Base-by-base conservation (phyloP, 768 basidiomycete genomes). In the Boletus barrowsii region DNA sequence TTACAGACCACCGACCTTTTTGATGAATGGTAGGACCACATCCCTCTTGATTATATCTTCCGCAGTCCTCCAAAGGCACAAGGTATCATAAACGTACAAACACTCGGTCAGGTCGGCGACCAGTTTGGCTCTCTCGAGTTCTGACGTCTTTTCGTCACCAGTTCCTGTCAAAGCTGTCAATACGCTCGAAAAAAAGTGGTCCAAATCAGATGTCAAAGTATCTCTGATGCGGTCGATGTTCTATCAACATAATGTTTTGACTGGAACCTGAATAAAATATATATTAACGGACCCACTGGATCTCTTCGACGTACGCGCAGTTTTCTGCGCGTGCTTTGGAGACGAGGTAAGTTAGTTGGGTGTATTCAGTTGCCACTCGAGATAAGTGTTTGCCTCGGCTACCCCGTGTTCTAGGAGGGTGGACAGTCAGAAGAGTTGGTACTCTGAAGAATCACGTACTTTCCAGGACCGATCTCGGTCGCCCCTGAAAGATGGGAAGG, bases 351-450 rank as follows among this genome's bases (percentile, higher is more conserved):
- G 93, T 77, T 18, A 98, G 78, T 66, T 98, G 95, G 10, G 83
- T 90, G 66, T 96, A 98, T 71, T 98, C 97, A 10, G 84, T 78
- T 14, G 94, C 92, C 29, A 95, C 89, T 47, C 95, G 83, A 11
- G 81, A 79, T 14, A 96, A 77, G 66, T 93, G 90, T 67, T 93
- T 90, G 32, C 88, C 85, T 42, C 84, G 79, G 66, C 82, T 84
- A 10, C 80, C 81, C 58, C 77, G 82, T 37, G 76, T 71, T 64
- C 86, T 88, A 56, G 44, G 29, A 61, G 18, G 47, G 58, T 5
- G n/a, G 39, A 60, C n/a, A n/a, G 29, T 63, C 20, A 57, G 47
- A 35, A n/a, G 15, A 39, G 41, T 42, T 1, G 45, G 36, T 15
- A 8, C 11, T 37, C 42, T 5, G 30, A 42, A 39, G 20, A 7